Evolutionary conservation across 257 asterid species (phyloP), one percentile per base, ranked within the genome.

Genomic region (Petrea volubilis): DNA sequence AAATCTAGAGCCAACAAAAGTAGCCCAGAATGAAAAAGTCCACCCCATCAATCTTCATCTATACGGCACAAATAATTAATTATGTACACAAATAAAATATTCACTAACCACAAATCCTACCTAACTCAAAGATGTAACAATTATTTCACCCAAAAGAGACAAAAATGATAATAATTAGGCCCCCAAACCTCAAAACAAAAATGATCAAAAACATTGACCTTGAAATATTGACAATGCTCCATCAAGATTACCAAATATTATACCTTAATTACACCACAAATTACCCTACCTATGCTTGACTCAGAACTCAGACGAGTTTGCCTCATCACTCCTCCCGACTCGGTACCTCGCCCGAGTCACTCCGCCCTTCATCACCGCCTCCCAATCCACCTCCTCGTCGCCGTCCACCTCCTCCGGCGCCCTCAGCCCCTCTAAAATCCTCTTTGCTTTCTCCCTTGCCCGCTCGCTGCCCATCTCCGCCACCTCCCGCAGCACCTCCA

Each of bases 351-450:
- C 82, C 74, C 78, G 86, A 74, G 78, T 81, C 83, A 83, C 78
- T 41, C 93, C 88, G 27, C 80, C 90, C 64, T 81, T 83, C 90
- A 91, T 76, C 70, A 84, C 88, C 20, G 84, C 89, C 28, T 89
- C 99, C 96, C 96, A 85, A 14, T 94, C 96, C 47, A 85, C 92
- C 71, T 86, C 97, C 2, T 73, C 93, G 18, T 43, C 81, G 0
- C 82, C 89, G 61, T 65, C 90, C 73, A 31, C 85, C 80, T 63
- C 89, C 34, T 86, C 79, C 72, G 84, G 73, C 57, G 73, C 86
- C 11, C 87, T 74, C 76, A 94, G 44, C 63, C 55, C 74, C 72
- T 57, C 73, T 78, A 91, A 33, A 31, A 91, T 75, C 77, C 83
- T 69, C 81, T 75, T 63, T 2, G 95, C 97, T 71, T 91, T 94